phyloP scores from a whole-genome alignment of 768 basidiomycete genomes.

The Mycena metata region DNA sequence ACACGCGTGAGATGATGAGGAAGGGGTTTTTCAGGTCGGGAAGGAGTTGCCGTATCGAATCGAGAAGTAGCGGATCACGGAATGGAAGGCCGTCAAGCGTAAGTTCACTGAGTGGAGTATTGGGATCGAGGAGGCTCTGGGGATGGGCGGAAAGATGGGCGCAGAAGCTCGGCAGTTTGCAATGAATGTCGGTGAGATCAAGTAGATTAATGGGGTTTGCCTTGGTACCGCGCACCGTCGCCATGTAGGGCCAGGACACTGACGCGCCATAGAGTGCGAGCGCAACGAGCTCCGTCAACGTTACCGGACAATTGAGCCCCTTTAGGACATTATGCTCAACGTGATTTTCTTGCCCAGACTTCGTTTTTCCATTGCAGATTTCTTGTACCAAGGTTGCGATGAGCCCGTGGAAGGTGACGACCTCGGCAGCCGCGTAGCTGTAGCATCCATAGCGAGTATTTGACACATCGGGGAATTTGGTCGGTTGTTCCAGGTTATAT shows the following conservation, averaged over 20 bases:
- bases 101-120: background rate
- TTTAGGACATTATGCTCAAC: conserved; percentile 41
- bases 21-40: background rate
- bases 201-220: background rate
- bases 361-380: too few species aligned
- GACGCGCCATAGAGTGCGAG: conserved; percentile 39
- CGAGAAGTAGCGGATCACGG: background rate
- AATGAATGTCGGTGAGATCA: conserved; percentile 3
- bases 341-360: too few species aligned
- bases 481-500: conserved; percentile 12
- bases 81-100: conserved; percentile 2
- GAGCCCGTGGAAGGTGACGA: conserved; percentile 15
- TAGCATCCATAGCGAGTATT: conserved; percentile 36
- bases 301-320: conserved; percentile 39
- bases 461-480: conserved; percentile 42
- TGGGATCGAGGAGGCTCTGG: conserved; percentile 1
- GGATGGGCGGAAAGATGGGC: background rate
- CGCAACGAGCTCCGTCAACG: conserved; percentile 41
- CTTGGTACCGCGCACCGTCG: background rate
- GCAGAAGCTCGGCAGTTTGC: conserved; percentile 11
- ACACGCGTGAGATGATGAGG: background rate
- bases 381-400: conserved; percentile 36
- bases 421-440: conserved; percentile 35
- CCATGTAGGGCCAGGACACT: conserved; percentile 45
- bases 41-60: background rate